Evolutionary conservation across 1,139 yeast genomes (phyloP).

Genomic region (Yamadazyma taylorii): DNA sequence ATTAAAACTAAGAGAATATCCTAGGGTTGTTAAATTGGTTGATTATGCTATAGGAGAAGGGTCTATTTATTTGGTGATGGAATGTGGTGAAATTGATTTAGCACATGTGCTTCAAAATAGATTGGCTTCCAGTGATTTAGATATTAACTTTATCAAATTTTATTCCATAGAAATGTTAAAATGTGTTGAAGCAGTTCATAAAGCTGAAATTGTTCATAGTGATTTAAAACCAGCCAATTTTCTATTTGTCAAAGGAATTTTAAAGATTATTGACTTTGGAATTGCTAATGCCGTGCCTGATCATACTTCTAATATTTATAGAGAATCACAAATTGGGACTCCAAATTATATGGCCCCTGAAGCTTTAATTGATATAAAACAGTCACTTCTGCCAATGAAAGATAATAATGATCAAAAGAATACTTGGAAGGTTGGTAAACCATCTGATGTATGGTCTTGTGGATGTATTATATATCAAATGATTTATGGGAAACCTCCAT

Average conservation of each 20-base stretch:
- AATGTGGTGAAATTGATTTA: slow-evolving; percentile 90
- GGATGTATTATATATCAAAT: slow-evolving; percentile 96
- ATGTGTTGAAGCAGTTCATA: slow-evolving; percentile 87
- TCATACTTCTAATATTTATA: slow-evolving; percentile 83
- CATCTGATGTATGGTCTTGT: slow-evolving; percentile 97
- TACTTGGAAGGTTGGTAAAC: slow-evolving; percentile 89
- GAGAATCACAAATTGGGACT: slow-evolving; percentile 92
- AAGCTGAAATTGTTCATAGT: slow-evolving; percentile 86
- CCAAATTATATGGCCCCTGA: slow-evolving; percentile 99
- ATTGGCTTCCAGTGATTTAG: slow-evolving; percentile 45
- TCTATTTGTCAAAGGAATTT: slow-evolving; percentile 76
- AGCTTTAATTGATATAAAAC: slow-evolving; percentile 68
- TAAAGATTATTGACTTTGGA: slow-evolving; percentile 93
- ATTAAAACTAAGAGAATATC: slow-evolving; percentile 55
- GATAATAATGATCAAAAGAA: slow-evolving; percentile 28
- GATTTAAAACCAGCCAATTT: slow-evolving; percentile 96
- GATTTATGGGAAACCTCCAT: slow-evolving; percentile 93
- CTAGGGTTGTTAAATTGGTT: slow-evolving; percentile 74
- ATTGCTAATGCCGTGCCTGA: slow-evolving; percentile 94
- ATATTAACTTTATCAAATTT: slow-evolving; percentile 75
- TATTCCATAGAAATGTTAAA: slow-evolving; percentile 78
- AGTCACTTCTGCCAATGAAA: slow-evolving; percentile 27
- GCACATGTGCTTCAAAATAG: slow-evolving; percentile 76
- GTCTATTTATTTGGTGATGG: slow-evolving; percentile 79
- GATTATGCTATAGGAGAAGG: slow-evolving; percentile 72